Conservation (phyloP, 2,329 filamentous ascomycete species). For the Trichoderma harzianum region DNA sequence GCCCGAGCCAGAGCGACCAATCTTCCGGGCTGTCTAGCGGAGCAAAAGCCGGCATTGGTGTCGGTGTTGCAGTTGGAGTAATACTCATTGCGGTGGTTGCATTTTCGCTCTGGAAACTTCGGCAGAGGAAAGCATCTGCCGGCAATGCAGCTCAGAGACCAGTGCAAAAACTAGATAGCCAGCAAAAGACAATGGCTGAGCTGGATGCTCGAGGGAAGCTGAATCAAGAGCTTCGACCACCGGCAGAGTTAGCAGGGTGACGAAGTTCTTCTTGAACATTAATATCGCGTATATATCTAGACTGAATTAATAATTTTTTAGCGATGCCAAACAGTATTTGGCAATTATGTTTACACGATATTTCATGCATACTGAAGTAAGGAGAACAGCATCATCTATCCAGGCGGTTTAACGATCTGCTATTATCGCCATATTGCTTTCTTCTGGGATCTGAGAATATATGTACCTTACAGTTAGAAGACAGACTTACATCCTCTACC, state of each 20-base stretch:
- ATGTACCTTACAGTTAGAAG: fast-evolving
- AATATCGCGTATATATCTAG: not conserved
- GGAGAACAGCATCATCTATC: not conserved
- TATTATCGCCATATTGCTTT: not conserved
- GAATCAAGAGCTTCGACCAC: not conserved
- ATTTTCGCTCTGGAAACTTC: not conserved
- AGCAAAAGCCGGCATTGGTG: not conserved
- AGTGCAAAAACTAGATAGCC: not conserved
- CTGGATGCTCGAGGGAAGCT: not conserved
- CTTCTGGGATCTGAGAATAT: not conserved
- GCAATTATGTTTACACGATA: not conserved
- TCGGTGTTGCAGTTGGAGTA: not conserved
- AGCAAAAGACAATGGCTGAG: not conserved
- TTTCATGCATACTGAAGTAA: not conserved
- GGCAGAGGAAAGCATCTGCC: not conserved
- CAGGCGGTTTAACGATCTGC: not conserved
- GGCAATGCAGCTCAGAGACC: not conserved
- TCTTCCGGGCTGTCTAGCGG: not conserved
- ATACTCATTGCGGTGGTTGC: not conserved
- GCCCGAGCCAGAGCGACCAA: not conserved
- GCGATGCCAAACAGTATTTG: not conserved
- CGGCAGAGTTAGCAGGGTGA: not conserved
- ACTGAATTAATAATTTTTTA: not conserved
- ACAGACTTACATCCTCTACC: not conserved
- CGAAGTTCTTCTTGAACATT: not conserved